Evolutionary conservation across 2,329 filamentous ascomycete genomes (phyloP).

Genomic region (Dactylellina parvicollis): DNA sequence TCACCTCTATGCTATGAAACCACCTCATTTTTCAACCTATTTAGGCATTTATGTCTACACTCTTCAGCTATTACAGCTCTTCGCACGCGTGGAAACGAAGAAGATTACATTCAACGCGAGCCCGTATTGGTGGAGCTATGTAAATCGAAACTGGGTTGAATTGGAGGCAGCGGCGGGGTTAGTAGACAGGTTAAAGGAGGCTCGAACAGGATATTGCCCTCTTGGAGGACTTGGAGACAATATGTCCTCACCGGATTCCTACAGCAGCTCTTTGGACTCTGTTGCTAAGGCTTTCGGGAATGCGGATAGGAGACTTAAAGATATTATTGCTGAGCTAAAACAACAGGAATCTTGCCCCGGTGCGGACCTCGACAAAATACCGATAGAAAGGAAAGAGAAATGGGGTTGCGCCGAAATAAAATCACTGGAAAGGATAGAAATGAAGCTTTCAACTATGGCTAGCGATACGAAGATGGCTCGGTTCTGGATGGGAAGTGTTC

Average conservation of each 20-base stretch:
- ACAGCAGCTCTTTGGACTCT: not conserved
- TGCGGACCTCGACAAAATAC: not conserved
- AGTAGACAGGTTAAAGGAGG: not conserved
- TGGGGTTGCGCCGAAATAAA: constrained; percentile 3
- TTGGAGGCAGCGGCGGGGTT: not conserved
- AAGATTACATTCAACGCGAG: not conserved
- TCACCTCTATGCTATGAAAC: too few species aligned
- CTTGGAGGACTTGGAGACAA: not conserved
- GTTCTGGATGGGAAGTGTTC: not conserved
- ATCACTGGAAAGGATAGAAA: not conserved
- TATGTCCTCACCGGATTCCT: not conserved
- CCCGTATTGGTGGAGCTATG: constrained; percentile 1
- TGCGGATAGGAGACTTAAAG: constrained; percentile 1
- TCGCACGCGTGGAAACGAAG: not conserved
- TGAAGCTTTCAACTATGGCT: not conserved
- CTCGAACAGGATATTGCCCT: not conserved
- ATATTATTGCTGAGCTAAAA: not conserved
- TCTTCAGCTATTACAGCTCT: not conserved
- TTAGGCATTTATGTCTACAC: not conserved
- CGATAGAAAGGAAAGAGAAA: not conserved
- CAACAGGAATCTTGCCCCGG: not conserved
- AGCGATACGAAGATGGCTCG: not conserved
- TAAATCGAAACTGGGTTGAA: not conserved
- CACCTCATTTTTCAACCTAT: not conserved
- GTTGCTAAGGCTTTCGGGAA: not conserved